Evolutionary conservation across 768 basidiomycete species (phyloP).

Genomic region (Hygrocybe punicea): DNA sequence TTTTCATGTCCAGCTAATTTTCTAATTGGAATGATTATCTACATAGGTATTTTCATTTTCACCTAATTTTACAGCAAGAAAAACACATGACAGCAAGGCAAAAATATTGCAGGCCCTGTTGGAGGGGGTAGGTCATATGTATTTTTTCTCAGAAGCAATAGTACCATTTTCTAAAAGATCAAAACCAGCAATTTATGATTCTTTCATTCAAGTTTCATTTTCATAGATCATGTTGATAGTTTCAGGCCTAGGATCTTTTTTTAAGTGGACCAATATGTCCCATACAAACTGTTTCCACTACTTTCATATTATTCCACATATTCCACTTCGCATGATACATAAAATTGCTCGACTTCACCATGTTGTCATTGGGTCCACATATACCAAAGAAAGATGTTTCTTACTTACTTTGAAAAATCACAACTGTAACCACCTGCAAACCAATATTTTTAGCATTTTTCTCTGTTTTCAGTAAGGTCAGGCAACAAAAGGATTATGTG

Average conservation of each 20-base stretch:
- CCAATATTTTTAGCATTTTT: background rate
- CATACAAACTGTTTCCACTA: background rate
- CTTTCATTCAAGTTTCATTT: background rate
- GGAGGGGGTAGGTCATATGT: background rate
- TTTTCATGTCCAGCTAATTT: background rate
- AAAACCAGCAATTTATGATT: background rate
- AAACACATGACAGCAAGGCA: no score
- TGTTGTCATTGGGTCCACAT: background rate
- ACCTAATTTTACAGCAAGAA: background rate
- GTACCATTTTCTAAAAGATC: background rate
- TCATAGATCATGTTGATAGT: slow-evolving; percentile 1
- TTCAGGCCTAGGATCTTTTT: background rate
- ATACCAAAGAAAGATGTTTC: background rate
- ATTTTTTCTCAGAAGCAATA: background rate
- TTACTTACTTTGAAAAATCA: background rate
- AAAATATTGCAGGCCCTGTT: background rate
- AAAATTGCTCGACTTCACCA: background rate
- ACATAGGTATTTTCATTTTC: background rate
- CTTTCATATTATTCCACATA: background rate
- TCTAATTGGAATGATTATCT: background rate
- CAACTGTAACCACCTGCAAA: background rate
- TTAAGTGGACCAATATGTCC: background rate
- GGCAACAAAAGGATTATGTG: background rate
- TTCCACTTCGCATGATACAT: background rate
- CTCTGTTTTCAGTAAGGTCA: background rate